Conservation (phyloP, 2,329 filamentous ascomycete species). For the Diaporthe helianthi region DNA sequence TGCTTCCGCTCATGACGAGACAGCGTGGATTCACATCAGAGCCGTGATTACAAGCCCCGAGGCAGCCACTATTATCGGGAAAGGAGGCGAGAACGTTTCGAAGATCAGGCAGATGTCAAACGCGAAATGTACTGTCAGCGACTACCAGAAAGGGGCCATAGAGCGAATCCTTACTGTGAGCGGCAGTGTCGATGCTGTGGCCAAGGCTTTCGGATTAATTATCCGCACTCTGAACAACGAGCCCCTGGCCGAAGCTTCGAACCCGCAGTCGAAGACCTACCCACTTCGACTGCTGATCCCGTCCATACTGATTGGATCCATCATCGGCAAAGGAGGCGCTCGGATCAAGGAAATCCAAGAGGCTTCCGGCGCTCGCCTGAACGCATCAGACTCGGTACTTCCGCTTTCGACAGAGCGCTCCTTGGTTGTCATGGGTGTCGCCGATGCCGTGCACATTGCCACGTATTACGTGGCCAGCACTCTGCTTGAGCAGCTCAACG, state of each 20-base stretch:
- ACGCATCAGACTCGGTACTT: conserved; percentile 93
- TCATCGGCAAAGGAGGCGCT: conserved; percentile 96
- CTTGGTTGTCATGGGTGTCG: conserved; percentile 96
- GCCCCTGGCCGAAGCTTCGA: conserved; percentile 85
- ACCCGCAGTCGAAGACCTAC: conserved; percentile 94
- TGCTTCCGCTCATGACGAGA: conserved; percentile 80
- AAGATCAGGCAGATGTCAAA: conserved; percentile 94
- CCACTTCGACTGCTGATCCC: conserved; percentile 94
- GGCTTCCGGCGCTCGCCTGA: conserved; percentile 92
- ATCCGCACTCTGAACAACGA: conserved; percentile 99
- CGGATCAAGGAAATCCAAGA: conserved; percentile 99
- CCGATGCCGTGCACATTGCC: conserved; percentile 97
- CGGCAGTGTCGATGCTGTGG: conserved; percentile 93
- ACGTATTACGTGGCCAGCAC: conserved; percentile 99
- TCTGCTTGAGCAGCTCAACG: conserved; percentile 95
- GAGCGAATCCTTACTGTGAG: conserved; percentile 98
- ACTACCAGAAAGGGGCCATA: conserved; percentile 95
- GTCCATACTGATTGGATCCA: conserved; percentile 96
- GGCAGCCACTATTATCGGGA: conserved; percentile 96
- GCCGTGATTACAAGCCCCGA: conserved; percentile 97
- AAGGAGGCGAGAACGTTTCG: conserved; percentile 97
- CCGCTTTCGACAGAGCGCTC: conserved; percentile 96
- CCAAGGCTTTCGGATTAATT: conserved; percentile 98
- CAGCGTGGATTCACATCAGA: conserved; percentile 94
- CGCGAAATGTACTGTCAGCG: conserved; percentile 98